Evolutionary conservation across 2,329 filamentous ascomycete species (phyloP).

Genomic region (Penicillium nordicum): DNA sequence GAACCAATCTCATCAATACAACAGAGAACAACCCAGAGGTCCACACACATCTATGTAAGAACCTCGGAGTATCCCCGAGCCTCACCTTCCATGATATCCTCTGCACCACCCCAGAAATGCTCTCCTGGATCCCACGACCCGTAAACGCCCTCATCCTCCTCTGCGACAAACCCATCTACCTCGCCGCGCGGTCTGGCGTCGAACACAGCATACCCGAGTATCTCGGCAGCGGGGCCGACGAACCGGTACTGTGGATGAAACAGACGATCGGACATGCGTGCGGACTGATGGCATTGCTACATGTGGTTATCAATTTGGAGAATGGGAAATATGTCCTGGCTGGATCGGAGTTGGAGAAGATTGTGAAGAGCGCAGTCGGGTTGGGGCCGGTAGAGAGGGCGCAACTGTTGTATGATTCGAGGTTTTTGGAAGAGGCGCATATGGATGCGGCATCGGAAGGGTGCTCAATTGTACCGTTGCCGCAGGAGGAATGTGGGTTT

Average conservation of each 20-base stretch:
- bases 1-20: slow-evolving; percentile 19
- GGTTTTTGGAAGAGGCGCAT: slow-evolving; percentile 26
- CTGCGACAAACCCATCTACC: slow-evolving; percentile 44
- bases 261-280: slow-evolving; percentile 59
- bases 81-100: slow-evolving; percentile 55
- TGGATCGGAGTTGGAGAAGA: slow-evolving; percentile 44
- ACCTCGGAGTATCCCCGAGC: slow-evolving; percentile 47
- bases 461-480: slow-evolving; percentile 15
- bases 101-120: slow-evolving; percentile 50
- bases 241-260: slow-evolving; percentile 58
- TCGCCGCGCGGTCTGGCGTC: slow-evolving; percentile 42
- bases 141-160: slow-evolving; percentile 55
- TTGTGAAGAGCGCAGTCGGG: slow-evolving; percentile 45
- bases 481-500: slow-evolving; percentile 19
- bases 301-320: slow-evolving; percentile 52
- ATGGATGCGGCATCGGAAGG: slow-evolving; percentile 22
- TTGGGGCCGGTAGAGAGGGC: slow-evolving; percentile 49
- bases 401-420: slow-evolving; percentile 48
- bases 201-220: slow-evolving; percentile 44
- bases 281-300: slow-evolving; percentile 56
- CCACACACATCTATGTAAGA: slow-evolving; percentile 48
- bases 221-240: slow-evolving; percentile 43
- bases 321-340: slow-evolving; percentile 43
- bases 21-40: slow-evolving; percentile 57
- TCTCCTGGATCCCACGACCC: slow-evolving; percentile 52